These are phyloP conservation scores for Fusarium sp. DNA, from an alignment of 2,329 filamentous ascomycete species.

Conservation along the genomic window DNA sequence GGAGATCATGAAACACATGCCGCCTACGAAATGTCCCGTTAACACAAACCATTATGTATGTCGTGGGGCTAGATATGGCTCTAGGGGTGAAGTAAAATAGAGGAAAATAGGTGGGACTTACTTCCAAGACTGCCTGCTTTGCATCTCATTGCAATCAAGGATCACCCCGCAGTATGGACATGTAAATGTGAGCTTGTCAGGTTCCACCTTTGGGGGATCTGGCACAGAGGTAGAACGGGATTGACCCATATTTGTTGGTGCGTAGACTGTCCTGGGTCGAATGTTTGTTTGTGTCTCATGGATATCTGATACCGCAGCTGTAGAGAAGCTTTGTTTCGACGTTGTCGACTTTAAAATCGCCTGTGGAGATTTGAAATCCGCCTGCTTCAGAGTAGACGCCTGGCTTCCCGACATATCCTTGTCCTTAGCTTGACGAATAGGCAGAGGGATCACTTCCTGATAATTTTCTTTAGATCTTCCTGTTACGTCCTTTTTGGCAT, in stretches of 20 bases:
- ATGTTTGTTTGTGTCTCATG: not conserved
- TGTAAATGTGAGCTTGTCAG: not conserved
- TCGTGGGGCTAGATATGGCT: too few species aligned
- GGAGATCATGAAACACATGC: not conserved
- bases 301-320: not conserved
- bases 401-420: not conserved
- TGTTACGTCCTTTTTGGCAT: not conserved
- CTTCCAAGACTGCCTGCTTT: not conserved
- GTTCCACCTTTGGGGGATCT: not conserved
- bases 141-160: not conserved
- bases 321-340: not conserved
- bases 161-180: not conserved
- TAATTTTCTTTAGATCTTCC: not conserved
- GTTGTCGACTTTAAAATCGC: not conserved
- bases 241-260: not conserved
- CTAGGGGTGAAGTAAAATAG: too few species aligned
- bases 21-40: not conserved
- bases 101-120: not conserved
- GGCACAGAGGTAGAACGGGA: not conserved
- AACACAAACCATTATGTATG: too few species aligned
- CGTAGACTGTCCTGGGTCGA: not conserved
- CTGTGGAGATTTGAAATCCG: not conserved
- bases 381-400: not conserved
- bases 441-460: not conserved
- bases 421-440: not conserved